Conservation (phyloP, 306 rosid genomes). For the Sophora flavescens region DNA sequence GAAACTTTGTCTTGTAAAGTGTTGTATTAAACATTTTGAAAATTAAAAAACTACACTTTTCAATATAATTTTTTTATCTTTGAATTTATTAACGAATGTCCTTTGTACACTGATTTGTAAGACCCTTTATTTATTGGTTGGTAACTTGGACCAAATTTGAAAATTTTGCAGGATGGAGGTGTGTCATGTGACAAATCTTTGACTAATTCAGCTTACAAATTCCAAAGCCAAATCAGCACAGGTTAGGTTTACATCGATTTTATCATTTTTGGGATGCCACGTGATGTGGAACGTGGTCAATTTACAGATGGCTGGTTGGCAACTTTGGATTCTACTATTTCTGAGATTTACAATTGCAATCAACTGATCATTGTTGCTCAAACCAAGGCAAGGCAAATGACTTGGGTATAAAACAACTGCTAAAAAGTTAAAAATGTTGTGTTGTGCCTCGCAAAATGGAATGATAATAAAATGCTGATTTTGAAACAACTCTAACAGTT, state of each 20-base stretch:
- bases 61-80: too few relatives aligned
- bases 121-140: slow-evolving; percentile 16
- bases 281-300: slow-evolving; percentile 78
- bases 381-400: slow-evolving; percentile 49
- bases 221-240: slow-evolving; percentile 69
- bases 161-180: slow-evolving; percentile 49
- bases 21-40: too few relatives aligned
- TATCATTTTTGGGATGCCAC: slow-evolving; percentile 46
- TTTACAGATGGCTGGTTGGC: slow-evolving; percentile 53
- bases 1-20: too few relatives aligned
- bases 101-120: too few relatives aligned
- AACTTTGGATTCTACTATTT: slow-evolving; percentile 76
- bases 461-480: background rate
- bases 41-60: too few relatives aligned
- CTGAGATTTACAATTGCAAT: slow-evolving; percentile 53
- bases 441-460: slow-evolving; percentile 46
- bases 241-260: slow-evolving; percentile 44
- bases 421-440: slow-evolving; percentile 11
- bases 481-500: slow-evolving; percentile 24
- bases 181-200: slow-evolving; percentile 80
- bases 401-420: slow-evolving; percentile 29
- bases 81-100: too few relatives aligned
- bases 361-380: slow-evolving; percentile 43
- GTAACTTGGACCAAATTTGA: slow-evolving; percentile 42
- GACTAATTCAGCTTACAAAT: slow-evolving; percentile 71